Base-by-base conservation (phyloP, 345 rosid species). In the Pugionium cornutum region DNA sequence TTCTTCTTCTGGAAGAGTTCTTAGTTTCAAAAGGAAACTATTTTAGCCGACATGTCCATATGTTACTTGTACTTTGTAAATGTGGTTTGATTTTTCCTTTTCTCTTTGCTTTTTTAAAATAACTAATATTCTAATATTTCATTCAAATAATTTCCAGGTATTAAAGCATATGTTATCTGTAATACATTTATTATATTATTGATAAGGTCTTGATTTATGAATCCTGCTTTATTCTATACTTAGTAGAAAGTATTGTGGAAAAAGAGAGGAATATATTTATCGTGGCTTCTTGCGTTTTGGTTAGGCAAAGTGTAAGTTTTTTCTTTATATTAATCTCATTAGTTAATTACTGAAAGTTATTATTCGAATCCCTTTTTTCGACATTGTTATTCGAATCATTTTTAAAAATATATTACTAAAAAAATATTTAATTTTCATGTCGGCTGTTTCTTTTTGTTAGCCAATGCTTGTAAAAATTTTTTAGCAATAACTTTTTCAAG, bases 211-310 rank as follows among this genome's bases (percentile, higher is more conserved):
- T 57, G 36, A 72, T 65, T 29, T 49, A 48, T 35, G 39, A 32
- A 10, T 4, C 34, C 65, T 42, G 55, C 35, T 58, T 66, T 51
- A 64, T 72, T 65, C 61, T 36, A 66, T 43, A 36, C 71, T 52
- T 53, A 66, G 63, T 73, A 35, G 37, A 66, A 53, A 66, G 49
- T 44, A 32, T 7, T 41, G 28, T 26, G 11, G 45, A 7, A 1
- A 18, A 18, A 18, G 0, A 41, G 35, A 57, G 28, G 11, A 9
- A 59, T 36, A 53, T 18, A 0, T 18, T 18, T 58, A 2, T 5
- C 51, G 43, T 56, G 47, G 70, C 58, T 56, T 60, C 68, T 74
- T 61, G 77, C 68, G 77, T 74, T 67, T 66, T 67, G 47, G 25
- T 53, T 40, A 61, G 59, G 77, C 73, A 61, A 74, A 53, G 73